Conservation (phyloP, 164 flowering plant species). For the Vitis rupestris region DNA sequence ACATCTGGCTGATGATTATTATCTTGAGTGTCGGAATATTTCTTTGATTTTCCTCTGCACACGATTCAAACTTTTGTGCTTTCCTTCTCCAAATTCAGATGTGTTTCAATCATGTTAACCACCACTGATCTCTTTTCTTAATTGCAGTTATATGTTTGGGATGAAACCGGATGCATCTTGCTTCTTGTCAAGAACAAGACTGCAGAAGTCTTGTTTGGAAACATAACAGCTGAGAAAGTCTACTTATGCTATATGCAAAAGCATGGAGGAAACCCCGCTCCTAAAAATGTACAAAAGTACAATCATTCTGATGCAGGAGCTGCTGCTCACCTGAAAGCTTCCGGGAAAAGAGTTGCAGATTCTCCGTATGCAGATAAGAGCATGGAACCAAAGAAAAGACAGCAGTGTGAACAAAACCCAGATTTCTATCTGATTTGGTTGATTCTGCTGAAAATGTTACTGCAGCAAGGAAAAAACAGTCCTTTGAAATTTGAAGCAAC, state of each 20-base stretch:
- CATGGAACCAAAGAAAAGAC: conserved; percentile 8
- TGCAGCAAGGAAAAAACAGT: conserved; percentile 56
- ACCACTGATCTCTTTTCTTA: neutral
- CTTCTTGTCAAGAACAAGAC: conserved; percentile 61
- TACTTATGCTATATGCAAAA: conserved; percentile 30
- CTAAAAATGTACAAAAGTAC: neutral
- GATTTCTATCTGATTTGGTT: conserved; percentile 59
- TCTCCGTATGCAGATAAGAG: conserved; percentile 9
- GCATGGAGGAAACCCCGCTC: neutral
- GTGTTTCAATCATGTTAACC: neutral
- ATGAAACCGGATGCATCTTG: conserved; percentile 50
- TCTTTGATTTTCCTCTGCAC: too few relatives aligned
- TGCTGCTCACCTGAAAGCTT: neutral
- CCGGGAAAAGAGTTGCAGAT: conserved; percentile 1
- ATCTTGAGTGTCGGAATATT: too few relatives aligned
- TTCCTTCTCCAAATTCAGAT: neutral
- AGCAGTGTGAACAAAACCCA: conserved; percentile 10
- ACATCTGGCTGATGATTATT: too few relatives aligned
- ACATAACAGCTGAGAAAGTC: conserved; percentile 62
- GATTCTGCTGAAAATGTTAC: conserved; percentile 48
- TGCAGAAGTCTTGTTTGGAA: conserved; percentile 75
- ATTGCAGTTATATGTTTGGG: conserved; percentile 77
- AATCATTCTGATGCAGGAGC: conserved; percentile 11
- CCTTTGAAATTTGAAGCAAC: conserved; percentile 51
- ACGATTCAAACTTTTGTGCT: neutral